Conservation (phyloP, 2,329 filamentous ascomycete species). For the Geosmithia morbida region DNA sequence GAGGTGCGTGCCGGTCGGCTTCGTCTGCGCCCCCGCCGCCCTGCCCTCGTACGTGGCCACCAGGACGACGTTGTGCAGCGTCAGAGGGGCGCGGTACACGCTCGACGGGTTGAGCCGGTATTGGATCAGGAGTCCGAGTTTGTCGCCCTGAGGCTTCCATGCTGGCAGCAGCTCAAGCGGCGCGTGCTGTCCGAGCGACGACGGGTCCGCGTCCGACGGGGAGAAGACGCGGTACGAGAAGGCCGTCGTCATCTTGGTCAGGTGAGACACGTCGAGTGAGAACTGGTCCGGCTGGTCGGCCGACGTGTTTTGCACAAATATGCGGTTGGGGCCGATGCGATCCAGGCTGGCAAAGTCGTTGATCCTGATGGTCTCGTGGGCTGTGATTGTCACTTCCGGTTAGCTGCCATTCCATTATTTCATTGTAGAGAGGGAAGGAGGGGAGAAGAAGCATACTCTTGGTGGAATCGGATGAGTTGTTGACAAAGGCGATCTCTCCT, state of each 20-base stretch:
- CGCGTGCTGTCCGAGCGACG: conserved; percentile 38
- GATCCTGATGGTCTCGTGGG: conserved; percentile 57
- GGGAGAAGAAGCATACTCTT: conserved; percentile 27
- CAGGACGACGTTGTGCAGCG: conserved; percentile 58
- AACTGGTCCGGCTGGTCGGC: conserved; percentile 65
- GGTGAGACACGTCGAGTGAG: conserved; percentile 54
- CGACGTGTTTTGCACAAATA: conserved; percentile 62
- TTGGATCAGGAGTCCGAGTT: conserved; percentile 73
- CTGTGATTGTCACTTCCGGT: conserved; percentile 17
- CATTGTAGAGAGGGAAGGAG: neutral
- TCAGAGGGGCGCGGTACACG: conserved; percentile 24
- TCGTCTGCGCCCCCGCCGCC: conserved; percentile 57
- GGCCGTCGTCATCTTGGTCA: conserved; percentile 61
- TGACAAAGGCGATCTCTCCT: conserved; percentile 80
- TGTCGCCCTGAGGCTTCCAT: conserved; percentile 75
- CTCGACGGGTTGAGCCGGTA: conserved; percentile 70
- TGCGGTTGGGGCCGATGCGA: conserved; percentile 84
- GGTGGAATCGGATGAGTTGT: conserved; percentile 42
- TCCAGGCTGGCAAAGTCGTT: conserved; percentile 83
- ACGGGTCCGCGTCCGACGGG: conserved; percentile 5
- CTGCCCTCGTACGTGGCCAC: conserved; percentile 58
- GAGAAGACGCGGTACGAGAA: conserved; percentile 88
- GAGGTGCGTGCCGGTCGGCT: conserved; percentile 65
- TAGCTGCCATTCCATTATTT: no score
- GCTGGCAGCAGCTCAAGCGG: conserved; percentile 60